phyloP scores from a whole-genome alignment of 768 basidiomycete species.

The Mycena indigotica region DNA sequence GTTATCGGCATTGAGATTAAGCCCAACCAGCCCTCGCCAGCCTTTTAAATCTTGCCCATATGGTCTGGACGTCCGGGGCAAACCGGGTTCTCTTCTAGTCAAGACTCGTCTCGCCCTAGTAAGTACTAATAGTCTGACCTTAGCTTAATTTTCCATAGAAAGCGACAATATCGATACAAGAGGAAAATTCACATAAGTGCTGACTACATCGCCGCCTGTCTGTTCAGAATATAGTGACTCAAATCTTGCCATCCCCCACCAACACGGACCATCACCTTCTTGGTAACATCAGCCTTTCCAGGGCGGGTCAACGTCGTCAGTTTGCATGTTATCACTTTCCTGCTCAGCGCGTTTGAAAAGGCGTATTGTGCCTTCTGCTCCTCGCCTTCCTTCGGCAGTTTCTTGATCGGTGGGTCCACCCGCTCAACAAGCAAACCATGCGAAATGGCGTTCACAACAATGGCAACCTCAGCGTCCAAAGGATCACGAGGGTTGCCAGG shows the following conservation, averaged over 20 bases:
- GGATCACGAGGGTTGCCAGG: constrained; percentile 74
- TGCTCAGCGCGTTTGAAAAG: constrained; percentile 70
- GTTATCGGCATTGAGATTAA: background rate
- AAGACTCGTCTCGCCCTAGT: too few species aligned
- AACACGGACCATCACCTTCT: constrained; percentile 91
- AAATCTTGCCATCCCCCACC: constrained; percentile 84
- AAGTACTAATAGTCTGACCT: constrained; percentile 24
- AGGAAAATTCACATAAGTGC: constrained; percentile 9
- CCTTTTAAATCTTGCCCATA: background rate
- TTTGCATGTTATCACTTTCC: constrained; percentile 77
- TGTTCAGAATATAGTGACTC: constrained; percentile 73
- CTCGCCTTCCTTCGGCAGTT: constrained; percentile 67
- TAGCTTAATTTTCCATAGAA: constrained; percentile 25
- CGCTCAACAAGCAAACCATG: constrained; percentile 81
- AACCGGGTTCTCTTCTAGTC: background rate
- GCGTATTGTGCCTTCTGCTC: constrained; percentile 85
- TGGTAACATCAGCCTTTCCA: constrained; percentile 53
- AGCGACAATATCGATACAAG: constrained; percentile 23
- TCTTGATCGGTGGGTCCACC: constrained; percentile 73
- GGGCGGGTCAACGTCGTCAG: constrained; percentile 76
- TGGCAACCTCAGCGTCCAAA: constrained; percentile 78
- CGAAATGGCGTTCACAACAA: constrained; percentile 70
- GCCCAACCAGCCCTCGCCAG: background rate
- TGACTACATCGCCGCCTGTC: constrained; percentile 64
- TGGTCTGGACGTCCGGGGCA: background rate